Evolutionary conservation across 1,139 yeast genomes (phyloP).

Genomic region (Hansenula lynferdii): DNA sequence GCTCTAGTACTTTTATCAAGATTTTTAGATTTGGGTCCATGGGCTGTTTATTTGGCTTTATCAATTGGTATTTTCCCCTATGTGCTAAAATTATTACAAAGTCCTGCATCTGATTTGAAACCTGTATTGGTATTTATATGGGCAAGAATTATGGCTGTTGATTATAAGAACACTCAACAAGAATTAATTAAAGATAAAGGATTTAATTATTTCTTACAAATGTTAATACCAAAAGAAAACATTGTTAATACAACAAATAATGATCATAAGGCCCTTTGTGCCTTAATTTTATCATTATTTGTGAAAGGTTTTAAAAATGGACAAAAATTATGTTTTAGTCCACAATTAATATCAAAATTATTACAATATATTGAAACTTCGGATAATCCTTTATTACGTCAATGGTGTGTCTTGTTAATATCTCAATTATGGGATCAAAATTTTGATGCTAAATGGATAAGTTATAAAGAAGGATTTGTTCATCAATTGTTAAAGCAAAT

Average conservation of each 20-base stretch:
- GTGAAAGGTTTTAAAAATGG: slow-evolving; percentile 77
- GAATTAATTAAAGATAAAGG: slow-evolving; percentile 92
- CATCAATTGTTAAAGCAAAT: slow-evolving; percentile 53
- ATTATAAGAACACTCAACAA: slow-evolving; percentile 83
- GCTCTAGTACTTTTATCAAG: slow-evolving; percentile 82
- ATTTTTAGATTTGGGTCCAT: slow-evolving; percentile 91
- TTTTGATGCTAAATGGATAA: slow-evolving; percentile 72
- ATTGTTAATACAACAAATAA: slow-evolving; percentile 45
- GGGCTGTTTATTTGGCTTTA: slow-evolving; percentile 92
- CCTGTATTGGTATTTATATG: slow-evolving; percentile 94
- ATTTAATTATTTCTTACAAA: slow-evolving; percentile 78
- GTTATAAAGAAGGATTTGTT: slow-evolving; percentile 61
- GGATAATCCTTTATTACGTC: slow-evolving; percentile 82
- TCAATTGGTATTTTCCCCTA: slow-evolving; percentile 97
- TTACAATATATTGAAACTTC: slow-evolving; percentile 62
- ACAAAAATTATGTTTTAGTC: slow-evolving; percentile 72
- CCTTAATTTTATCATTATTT: slow-evolving; percentile 80
- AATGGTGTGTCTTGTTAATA: slow-evolving; percentile 83
- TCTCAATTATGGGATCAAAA: slow-evolving; percentile 74
- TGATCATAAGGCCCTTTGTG: slow-evolving; percentile 95
- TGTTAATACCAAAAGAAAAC: slow-evolving; percentile 48
- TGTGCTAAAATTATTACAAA: slow-evolving; percentile 81
- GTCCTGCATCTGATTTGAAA: slow-evolving; percentile 93
- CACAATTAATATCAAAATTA: slow-evolving; percentile 68
- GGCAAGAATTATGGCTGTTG: slow-evolving; percentile 98